Evolutionary conservation across 2,329 filamentous ascomycete genomes (phyloP).

Genomic region (Phialophora tarda): DNA sequence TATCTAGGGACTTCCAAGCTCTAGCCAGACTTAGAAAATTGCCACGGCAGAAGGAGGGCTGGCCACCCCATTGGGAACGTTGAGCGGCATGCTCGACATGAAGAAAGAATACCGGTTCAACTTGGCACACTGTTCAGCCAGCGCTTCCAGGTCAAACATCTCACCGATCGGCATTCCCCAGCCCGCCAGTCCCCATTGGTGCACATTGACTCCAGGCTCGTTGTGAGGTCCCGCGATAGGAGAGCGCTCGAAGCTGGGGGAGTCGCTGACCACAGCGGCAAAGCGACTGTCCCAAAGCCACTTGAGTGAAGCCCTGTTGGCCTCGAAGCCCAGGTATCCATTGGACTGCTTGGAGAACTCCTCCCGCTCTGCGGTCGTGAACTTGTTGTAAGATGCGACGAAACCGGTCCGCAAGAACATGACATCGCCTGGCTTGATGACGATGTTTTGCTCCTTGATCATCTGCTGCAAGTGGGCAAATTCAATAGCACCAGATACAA

Average conservation of each 20-base stretch:
- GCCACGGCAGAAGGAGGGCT: conserved; percentile 34
- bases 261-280: conserved; percentile 43
- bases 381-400: too few relatives aligned
- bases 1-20: too few relatives aligned
- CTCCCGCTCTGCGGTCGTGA: too few relatives aligned
- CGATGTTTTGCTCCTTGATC: neutral
- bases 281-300: conserved; percentile 45
- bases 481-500: neutral
- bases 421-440: neutral
- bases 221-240: neutral
- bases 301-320: conserved; percentile 41
- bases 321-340: conserved; percentile 48
- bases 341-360: neutral
- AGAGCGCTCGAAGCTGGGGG: conserved; percentile 39
- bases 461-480: neutral
- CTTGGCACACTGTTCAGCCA: conserved; percentile 45
- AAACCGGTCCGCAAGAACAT: neutral
- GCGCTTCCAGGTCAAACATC: conserved; percentile 46
- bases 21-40: conserved; percentile 35
- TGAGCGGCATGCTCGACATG: conserved; percentile 46
- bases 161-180: conserved; percentile 40
- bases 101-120: conserved; percentile 52
- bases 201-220: conserved; percentile 7
- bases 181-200: conserved; percentile 35
- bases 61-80: conserved; percentile 33